Conservation (phyloP, 2,329 filamentous ascomycete species). For the Trichocomaceae sp. region DNA sequence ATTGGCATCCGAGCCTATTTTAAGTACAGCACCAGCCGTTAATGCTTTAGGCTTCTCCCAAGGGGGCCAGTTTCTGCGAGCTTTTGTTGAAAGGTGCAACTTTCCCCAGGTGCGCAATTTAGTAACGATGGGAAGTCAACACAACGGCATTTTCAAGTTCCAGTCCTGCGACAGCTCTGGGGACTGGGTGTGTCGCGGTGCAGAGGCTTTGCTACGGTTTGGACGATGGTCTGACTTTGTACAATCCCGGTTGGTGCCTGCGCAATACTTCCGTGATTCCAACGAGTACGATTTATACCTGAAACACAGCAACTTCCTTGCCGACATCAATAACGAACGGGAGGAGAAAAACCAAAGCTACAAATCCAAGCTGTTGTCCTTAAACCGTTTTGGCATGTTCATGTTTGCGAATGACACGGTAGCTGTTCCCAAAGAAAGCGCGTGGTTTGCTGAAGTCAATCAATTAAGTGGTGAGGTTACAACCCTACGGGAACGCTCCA, state of each 20-base stretch:
- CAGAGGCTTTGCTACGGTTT: slow-evolving; percentile 67
- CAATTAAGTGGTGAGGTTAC: slow-evolving; percentile 56
- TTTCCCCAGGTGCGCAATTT: slow-evolving; percentile 65
- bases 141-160: slow-evolving; percentile 86
- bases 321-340: slow-evolving; percentile 94
- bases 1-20: slow-evolving; percentile 67
- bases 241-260: slow-evolving; percentile 75
- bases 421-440: slow-evolving; percentile 81
- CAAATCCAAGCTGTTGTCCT: slow-evolving; percentile 57
- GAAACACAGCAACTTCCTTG: slow-evolving; percentile 75
- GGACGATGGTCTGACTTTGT: slow-evolving; percentile 77
- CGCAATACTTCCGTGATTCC: slow-evolving; percentile 85
- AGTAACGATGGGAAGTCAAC: slow-evolving; percentile 83
- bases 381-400: slow-evolving; percentile 82
- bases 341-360: slow-evolving; percentile 66
- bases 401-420: slow-evolving; percentile 81
- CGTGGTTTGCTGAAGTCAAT: slow-evolving; percentile 87
- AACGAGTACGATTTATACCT: slow-evolving; percentile 66
- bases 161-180: slow-evolving; percentile 56
- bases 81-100: slow-evolving; percentile 83
- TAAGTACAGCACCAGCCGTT: slow-evolving; percentile 72
- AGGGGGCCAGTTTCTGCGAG: slow-evolving; percentile 92
- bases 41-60: slow-evolving; percentile 94
- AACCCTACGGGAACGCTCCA: slow-evolving; percentile 57
- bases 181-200: slow-evolving; percentile 76